phyloP scores from a whole-genome alignment of 495 filamentous ascomycete genomes.

The Schizothecium vesticola region DNA sequence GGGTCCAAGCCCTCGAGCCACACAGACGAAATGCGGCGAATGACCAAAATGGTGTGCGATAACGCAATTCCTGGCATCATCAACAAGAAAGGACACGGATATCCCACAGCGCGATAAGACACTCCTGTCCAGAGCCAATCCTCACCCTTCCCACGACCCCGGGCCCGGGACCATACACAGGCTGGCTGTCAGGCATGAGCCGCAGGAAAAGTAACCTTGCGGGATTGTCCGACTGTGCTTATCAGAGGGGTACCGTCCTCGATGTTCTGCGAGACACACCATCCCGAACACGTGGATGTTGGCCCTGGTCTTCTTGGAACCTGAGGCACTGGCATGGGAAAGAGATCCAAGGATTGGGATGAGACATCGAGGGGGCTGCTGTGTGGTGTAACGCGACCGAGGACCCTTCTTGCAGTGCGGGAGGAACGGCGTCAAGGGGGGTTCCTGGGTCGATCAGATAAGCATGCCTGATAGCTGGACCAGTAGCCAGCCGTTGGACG shows the following conservation, averaged over 20 bases:
- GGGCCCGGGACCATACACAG: neutral
- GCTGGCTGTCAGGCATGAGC: neutral
- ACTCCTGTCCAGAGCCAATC: neutral
- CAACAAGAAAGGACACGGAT: neutral
- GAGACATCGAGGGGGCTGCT: neutral
- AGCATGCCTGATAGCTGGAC: neutral
- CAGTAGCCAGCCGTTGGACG: neutral
- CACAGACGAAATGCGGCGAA: conserved; percentile 3
- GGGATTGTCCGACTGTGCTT: neutral
- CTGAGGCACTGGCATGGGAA: neutral
- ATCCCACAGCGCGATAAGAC: neutral
- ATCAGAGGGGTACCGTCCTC: neutral
- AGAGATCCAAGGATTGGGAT: neutral
- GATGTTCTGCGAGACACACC: neutral
- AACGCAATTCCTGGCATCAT: conserved; percentile 7
- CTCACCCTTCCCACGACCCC: neutral
- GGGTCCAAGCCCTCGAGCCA: neutral
- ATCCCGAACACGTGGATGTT: neutral
- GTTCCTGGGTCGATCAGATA: neutral
- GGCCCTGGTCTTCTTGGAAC: neutral
- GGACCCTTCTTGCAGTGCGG: neutral
- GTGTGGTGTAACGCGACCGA: neutral
- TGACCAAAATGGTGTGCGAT: conserved; percentile 8
- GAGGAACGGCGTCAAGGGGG: neutral
- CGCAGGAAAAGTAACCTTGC: neutral